phyloP scores from a whole-genome alignment of 2,329 filamentous ascomycete species.

The Pyricularia sp. region DNA sequence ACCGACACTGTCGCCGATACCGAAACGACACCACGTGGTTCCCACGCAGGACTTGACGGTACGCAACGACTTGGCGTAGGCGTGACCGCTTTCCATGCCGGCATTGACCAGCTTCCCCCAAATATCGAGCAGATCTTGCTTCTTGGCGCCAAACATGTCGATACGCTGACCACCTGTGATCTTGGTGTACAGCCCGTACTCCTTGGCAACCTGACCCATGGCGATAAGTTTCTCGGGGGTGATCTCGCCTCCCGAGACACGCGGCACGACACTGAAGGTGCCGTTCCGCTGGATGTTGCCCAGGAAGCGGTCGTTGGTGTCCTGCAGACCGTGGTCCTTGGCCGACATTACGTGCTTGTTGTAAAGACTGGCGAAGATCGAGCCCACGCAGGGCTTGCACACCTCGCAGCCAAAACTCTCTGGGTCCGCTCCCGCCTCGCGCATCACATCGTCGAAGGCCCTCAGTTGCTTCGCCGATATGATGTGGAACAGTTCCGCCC shows the following conservation, averaged over 20 bases:
- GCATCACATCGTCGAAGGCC: slow-evolving; percentile 69
- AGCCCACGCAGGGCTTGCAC: slow-evolving; percentile 76
- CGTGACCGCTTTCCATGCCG: slow-evolving; percentile 85
- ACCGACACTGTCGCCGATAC: slow-evolving; percentile 81
- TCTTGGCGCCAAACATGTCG: slow-evolving; percentile 85
- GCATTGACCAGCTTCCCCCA: slow-evolving; percentile 74
- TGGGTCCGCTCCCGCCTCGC: slow-evolving; percentile 42
- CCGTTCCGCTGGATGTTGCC: slow-evolving; percentile 89
- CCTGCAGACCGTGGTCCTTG: slow-evolving; percentile 65
- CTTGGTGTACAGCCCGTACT: slow-evolving; percentile 80
- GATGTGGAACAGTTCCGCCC: slow-evolving; percentile 85
- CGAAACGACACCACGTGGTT: slow-evolving; percentile 84
- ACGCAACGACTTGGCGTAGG: slow-evolving; percentile 79
- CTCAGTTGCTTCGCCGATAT: slow-evolving; percentile 71
- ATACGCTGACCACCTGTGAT: slow-evolving; percentile 89
- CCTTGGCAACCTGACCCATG: slow-evolving; percentile 75
- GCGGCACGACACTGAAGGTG: slow-evolving; percentile 80
- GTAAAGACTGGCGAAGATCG: slow-evolving; percentile 73
- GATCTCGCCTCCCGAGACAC: slow-evolving; percentile 78
- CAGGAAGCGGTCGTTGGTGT: slow-evolving; percentile 82
- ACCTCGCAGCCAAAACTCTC: slow-evolving; percentile 77
- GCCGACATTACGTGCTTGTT: slow-evolving; percentile 75
- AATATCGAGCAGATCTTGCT: slow-evolving; percentile 74
- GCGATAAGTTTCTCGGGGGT: slow-evolving; percentile 76
- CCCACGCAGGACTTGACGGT: slow-evolving; percentile 91